Conservation (phyloP, 371 early-diverging fungal genomes). For the Zychaea mexicana region DNA sequence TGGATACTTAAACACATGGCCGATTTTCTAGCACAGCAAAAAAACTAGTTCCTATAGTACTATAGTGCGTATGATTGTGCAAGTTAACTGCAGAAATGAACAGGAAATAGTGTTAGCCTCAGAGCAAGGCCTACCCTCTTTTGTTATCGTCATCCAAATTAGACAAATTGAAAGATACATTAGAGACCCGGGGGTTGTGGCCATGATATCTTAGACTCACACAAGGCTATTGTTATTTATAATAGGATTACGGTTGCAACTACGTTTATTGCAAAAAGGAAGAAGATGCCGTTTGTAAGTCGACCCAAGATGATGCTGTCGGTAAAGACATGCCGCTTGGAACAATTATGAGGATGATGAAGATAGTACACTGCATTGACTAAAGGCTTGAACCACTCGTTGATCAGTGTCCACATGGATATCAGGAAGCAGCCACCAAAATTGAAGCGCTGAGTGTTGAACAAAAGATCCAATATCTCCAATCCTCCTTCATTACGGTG, state of each 20-base stretch:
- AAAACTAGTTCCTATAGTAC: neutral
- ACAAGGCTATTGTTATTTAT: neutral
- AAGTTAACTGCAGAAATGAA: neutral
- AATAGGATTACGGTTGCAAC: too few relatives aligned
- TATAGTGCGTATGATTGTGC: slow-evolving; percentile 1
- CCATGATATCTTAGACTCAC: too few relatives aligned
- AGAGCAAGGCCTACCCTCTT: neutral
- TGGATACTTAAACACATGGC: neutral
- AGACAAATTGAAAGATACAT: slow-evolving; percentile 1
- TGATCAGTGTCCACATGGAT: neutral
- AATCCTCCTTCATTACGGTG: neutral
- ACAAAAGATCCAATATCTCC: too few relatives aligned
- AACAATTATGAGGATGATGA: neutral
- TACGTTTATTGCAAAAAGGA: neutral
- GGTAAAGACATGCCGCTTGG: neutral
- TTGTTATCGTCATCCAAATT: neutral
- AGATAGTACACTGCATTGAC: neutral
- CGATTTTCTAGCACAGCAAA: neutral
- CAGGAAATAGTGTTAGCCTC: neutral
- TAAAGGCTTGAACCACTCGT: slow-evolving; percentile 1
- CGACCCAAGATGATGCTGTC: neutral
- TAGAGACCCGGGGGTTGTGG: neutral
- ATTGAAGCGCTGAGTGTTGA: neutral
- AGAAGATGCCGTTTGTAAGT: neutral
- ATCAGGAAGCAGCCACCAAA: neutral